A percentile compares a stretch with the other conserved stretches of the same genome.
Evolutionary conservation across 106 monocot genomes (phyloP).

Genomic region (Hemerocallis citrina): DNA sequence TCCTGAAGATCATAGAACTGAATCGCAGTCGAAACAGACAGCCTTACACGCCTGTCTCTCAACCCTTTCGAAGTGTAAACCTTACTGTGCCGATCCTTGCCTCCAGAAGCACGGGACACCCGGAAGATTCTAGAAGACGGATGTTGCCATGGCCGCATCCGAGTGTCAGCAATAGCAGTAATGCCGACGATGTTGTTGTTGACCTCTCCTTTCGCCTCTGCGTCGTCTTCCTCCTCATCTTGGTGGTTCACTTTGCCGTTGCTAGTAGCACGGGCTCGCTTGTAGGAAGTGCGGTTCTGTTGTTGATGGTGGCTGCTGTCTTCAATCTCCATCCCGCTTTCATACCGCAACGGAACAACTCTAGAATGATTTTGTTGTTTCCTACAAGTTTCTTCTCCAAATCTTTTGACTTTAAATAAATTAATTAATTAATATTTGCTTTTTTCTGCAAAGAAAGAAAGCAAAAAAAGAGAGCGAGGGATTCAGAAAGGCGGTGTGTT

Average conservation of each 20-base stretch:
- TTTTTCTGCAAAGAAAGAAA: slow-evolving; percentile 1
- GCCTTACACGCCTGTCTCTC: slow-evolving; percentile 79
- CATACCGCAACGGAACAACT: slow-evolving; percentile 26
- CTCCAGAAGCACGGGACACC: slow-evolving; percentile 85
- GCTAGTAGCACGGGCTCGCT: slow-evolving; percentile 27
- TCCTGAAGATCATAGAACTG: slow-evolving; percentile 98
- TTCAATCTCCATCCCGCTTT: slow-evolving; percentile 43
- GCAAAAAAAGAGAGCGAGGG: neutral
- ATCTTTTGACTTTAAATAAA: slow-evolving; percentile 1
- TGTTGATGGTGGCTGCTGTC: slow-evolving; percentile 24
- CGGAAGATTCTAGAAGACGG: slow-evolving; percentile 72
- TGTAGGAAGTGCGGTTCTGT: no score
- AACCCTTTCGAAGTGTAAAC: slow-evolving; percentile 84
- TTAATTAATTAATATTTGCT: neutral
- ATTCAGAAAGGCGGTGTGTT: neutral
- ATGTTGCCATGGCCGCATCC: slow-evolving; percentile 34
- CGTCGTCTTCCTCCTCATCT: slow-evolving; percentile 16
- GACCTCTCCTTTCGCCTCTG: neutral
- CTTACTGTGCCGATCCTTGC: slow-evolving; percentile 99
- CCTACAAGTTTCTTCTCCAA: neutral
- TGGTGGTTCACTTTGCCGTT: neutral
- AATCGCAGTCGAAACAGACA: slow-evolving; percentile 96
- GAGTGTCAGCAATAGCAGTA: neutral
- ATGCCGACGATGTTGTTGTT: neutral
- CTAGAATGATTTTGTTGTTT: neutral